Conservation (phyloP, 805 yeast species). For the Cyberlindnera mississippiensis region DNA sequence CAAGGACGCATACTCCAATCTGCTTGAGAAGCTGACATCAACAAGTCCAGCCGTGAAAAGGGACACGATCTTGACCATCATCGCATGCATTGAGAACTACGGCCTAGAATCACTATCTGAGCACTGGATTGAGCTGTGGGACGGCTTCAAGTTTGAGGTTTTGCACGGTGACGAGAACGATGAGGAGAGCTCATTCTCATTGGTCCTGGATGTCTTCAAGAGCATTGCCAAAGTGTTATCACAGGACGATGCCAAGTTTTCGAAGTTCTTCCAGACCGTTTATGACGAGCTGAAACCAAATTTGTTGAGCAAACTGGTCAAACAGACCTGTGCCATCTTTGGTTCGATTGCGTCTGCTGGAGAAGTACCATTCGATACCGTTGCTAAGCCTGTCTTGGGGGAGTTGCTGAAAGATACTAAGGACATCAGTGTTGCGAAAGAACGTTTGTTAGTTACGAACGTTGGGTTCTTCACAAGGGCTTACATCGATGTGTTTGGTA, state of each 20-base stretch:
- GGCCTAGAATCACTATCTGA: slow-evolving; percentile 44
- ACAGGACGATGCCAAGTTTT: slow-evolving; percentile 30
- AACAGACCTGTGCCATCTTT: slow-evolving; percentile 60
- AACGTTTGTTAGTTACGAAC: slow-evolving; percentile 55
- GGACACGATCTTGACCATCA: slow-evolving; percentile 67
- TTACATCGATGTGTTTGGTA: slow-evolving; percentile 42
- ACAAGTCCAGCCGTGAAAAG: slow-evolving; percentile 68
- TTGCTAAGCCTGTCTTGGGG: slow-evolving; percentile 46
- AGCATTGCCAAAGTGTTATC: slow-evolving; percentile 39
- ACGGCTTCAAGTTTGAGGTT: slow-evolving; percentile 84
- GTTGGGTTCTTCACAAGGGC: slow-evolving; percentile 55
- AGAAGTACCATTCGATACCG: slow-evolving; percentile 40
- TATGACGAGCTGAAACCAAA: slow-evolving; percentile 51
- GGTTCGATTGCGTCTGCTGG: slow-evolving; percentile 52
- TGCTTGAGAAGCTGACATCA: slow-evolving; percentile 76
- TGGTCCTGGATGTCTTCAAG: slow-evolving; percentile 42
- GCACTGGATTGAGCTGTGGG: slow-evolving; percentile 78
- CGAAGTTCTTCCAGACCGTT: slow-evolving; percentile 37
- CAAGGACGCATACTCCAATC: slow-evolving; percentile 67
- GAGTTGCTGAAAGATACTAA: slow-evolving; percentile 34
- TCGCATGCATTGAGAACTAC: slow-evolving; percentile 51
- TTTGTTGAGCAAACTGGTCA: slow-evolving; percentile 49
- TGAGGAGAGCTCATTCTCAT: slow-evolving; percentile 36
- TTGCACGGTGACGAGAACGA: slow-evolving; percentile 67
- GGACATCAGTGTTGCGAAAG: slow-evolving; percentile 47